Evolutionary conservation across 1,284 basidiomycete genomes (phyloP).

Genomic region (Trichosporon coremiiforme): DNA sequence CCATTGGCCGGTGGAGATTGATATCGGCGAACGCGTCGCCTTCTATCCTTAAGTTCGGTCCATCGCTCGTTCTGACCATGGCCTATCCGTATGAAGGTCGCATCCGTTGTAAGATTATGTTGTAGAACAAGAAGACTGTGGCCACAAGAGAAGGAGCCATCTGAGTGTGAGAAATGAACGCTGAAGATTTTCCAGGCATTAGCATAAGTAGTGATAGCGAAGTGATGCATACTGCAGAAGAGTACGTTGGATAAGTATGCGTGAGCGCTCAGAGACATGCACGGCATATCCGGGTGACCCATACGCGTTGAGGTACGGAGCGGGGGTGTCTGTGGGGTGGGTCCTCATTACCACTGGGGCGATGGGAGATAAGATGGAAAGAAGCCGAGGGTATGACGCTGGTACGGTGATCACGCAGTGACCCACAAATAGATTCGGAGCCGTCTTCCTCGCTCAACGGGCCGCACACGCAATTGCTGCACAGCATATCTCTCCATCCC

Average conservation of each 20-base stretch:
- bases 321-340: too few relatives aligned
- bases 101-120: background rate
- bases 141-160: too few relatives aligned
- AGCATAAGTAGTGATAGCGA: too few relatives aligned
- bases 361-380: conserved; percentile 2
- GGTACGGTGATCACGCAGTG: conserved; percentile 7
- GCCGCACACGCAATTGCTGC: background rate
- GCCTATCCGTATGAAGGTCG: background rate
- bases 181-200: too few relatives aligned
- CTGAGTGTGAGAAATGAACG: too few relatives aligned
- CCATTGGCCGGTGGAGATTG: conserved; percentile 25
- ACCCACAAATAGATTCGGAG: conserved; percentile 3
- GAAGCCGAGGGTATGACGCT: conserved; percentile 16
- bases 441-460: background rate
- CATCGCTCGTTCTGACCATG: too few relatives aligned
- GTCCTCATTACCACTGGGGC: background rate
- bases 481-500: background rate
- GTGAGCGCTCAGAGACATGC: too few relatives aligned
- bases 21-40: conserved; percentile 22
- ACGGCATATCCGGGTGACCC: too few relatives aligned
- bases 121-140: background rate
- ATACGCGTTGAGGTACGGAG: too few relatives aligned
- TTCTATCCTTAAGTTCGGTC: conserved; percentile 19
- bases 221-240: too few relatives aligned
- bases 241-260: too few relatives aligned